Base-by-base conservation (phyloP, 2,329 filamentous ascomycete genomes). In the Penicillium italicum region DNA sequence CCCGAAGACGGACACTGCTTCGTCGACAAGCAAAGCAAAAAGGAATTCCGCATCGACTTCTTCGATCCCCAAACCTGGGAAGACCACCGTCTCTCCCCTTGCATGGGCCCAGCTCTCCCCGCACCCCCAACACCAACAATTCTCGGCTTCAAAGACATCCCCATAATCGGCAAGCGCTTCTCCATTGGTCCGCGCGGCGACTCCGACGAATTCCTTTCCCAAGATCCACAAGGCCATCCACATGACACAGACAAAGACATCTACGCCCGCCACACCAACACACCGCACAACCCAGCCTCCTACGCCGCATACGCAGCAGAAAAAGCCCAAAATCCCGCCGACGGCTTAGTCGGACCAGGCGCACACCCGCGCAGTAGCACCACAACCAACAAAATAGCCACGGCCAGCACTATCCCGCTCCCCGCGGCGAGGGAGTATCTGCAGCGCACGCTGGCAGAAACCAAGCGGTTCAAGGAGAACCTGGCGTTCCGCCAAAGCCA, bases 1-100 rank as follows among this genome's bases (percentile, higher is more conserved):
- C 93, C 93, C 0, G 87, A 96, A 55, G 87, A 94, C 63, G 91
- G 91, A 0, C 86, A 85, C 67, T 95, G 91, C 73, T 97, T 96
- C 71, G 80, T 96, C 66, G 87, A 97, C 75, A 90, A 87, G 65
- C 73, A 85, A 41, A 94, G 91, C 0, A 87, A 87, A 57, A 87
- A 95, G 67, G 82, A 89, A 60, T 95, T 93, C 66, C 85, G 81
- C 0, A 81, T 97, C 37, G 86, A 97, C 71, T 96, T 96, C 70
- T 95, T 91, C 74, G 81, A 93, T 65, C 77, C 85, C 0, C 79
- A 90, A 14, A 85, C 85, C 50, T 97, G 93, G 92, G 83, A 88
- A 52, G 87, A 89, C 59, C 85, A 90, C 71, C 82, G 85, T 30
- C 80, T 90, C 9, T 93, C 89, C 2, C 92, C 92, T 0, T 94